Evolutionary conservation across 192 early-diverging fungal species (phyloP).

Genomic region (Coemansia brasiliensis): DNA sequence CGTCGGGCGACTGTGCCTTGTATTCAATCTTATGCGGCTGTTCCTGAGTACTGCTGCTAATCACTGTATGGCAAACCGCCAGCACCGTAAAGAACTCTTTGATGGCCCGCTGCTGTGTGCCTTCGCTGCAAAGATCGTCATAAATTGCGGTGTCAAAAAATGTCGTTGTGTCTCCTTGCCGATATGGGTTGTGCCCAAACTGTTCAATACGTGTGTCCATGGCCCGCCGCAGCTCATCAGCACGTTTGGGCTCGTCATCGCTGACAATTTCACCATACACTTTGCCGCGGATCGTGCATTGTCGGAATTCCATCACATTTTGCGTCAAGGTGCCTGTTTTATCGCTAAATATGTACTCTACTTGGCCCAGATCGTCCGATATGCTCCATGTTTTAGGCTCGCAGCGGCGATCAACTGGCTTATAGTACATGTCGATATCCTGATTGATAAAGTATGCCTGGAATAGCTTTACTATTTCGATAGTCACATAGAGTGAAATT

Average conservation of each 20-base stretch:
- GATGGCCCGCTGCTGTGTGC: conserved; percentile 62
- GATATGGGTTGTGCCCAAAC: conserved; percentile 62
- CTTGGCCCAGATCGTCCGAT: conserved; percentile 90
- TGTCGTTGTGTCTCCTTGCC: conserved; percentile 61
- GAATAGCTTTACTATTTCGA: conserved; percentile 89
- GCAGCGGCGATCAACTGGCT: conserved; percentile 72
- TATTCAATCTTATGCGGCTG: conserved; percentile 67
- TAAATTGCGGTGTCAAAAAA: conserved; percentile 72
- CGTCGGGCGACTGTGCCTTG: conserved; percentile 93
- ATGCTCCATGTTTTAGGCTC: conserved; percentile 87
- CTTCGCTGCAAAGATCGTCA: conserved; percentile 59
- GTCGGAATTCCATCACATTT: conserved; percentile 95
- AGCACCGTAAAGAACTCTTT: conserved; percentile 81
- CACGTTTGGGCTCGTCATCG: conserved; percentile 25
- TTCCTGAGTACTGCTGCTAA: conserved; percentile 60
- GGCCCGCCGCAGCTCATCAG: conserved; percentile 25
- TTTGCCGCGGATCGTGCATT: conserved; percentile 84
- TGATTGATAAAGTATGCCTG: conserved; percentile 91
- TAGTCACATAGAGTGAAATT: conserved; percentile 90
- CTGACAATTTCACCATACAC: conserved; percentile 67
- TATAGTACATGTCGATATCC: conserved; percentile 91
- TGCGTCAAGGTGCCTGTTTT: conserved; percentile 97
- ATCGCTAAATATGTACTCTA: conserved; percentile 96
- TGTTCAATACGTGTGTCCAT: conserved; percentile 63
- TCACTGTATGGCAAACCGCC: conserved; percentile 87